Percentiles rank a stretch among this genome's conserved stretches.
phyloP scores from a whole-genome alignment of 768 basidiomycete genomes.

The Tulasnella sp. region DNA sequence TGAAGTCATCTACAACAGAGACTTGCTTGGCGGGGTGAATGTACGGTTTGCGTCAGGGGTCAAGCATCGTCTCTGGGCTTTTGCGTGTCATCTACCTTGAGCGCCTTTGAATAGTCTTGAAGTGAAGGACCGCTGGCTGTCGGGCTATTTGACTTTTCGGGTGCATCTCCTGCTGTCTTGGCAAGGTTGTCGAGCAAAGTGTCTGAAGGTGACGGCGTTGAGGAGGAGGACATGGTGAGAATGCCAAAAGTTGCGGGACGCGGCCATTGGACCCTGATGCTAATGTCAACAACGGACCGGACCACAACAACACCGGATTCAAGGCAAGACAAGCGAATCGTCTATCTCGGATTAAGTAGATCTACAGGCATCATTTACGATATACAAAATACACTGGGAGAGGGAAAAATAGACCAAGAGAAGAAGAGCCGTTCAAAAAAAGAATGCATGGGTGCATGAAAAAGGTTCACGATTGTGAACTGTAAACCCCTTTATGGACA shows the following conservation, averaged over 20 bases:
- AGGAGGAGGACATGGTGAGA: constrained; percentile 7
- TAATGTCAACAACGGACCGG: not conserved
- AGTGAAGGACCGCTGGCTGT: not conserved
- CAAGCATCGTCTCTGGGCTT: not conserved
- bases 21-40: constrained; percentile 42
- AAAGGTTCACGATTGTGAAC: not conserved
- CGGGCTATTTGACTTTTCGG: not conserved
- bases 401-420: not conserved
- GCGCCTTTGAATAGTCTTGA: not conserved
- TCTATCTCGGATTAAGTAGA: not conserved
- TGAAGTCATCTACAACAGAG: constrained; percentile 51
- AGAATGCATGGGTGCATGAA: not conserved
- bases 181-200: not conserved
- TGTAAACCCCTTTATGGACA: not conserved
- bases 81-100: not conserved
- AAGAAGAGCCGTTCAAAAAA: not conserved
- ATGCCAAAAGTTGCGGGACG: not conserved
- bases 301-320: not conserved
- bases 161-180: not conserved
- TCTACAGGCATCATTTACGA: not conserved
- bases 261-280: not conserved
- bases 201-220: not conserved
- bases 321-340: not conserved
- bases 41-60: not conserved
- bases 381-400: not conserved